Percentiles rank a stretch among this genome's conserved stretches.
Evolutionary conservation across 2,329 filamentous ascomycete species (phyloP).

Genomic region (Apiospora rasikravindrae): DNA sequence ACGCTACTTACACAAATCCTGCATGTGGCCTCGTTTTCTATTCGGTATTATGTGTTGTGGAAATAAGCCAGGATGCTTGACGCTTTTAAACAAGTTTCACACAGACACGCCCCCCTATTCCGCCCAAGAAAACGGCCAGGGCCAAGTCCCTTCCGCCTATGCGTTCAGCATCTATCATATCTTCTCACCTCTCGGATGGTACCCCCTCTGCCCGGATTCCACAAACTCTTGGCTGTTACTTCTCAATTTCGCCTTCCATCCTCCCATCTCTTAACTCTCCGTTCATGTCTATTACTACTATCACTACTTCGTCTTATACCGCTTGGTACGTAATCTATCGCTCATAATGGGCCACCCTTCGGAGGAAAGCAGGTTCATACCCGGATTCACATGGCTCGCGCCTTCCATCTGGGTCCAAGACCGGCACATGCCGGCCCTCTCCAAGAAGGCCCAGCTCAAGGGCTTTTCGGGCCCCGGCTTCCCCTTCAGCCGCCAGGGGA

Average conservation of each 20-base stretch:
- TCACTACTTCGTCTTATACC: neutral
- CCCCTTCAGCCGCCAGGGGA: neutral
- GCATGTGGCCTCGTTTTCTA: no score
- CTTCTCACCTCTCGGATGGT: neutral
- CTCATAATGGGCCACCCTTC: conserved; percentile 3
- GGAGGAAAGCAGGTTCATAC: conserved; percentile 39
- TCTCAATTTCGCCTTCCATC: neutral
- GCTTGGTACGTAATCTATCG: neutral
- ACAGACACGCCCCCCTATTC: neutral
- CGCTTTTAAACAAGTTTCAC: neutral
- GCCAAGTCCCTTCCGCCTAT: neutral
- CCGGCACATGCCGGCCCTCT: neutral
- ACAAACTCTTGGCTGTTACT: neutral
- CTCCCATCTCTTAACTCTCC: neutral
- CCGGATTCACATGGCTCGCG: conserved; percentile 43
- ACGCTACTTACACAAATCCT: neutral
- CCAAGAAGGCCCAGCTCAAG: neutral
- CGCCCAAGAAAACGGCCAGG: neutral
- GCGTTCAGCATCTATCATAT: neutral
- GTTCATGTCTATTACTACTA: neutral
- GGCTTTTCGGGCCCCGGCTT: neutral
- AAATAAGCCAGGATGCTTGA: neutral
- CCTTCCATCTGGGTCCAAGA: conserved; percentile 40
- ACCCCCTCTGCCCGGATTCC: neutral
- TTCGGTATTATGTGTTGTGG: neutral